These are phyloP conservation scores for Euclidium syriacum DNA, from an alignment of 345 rosid genomes.

Conservation along the genomic window DNA sequence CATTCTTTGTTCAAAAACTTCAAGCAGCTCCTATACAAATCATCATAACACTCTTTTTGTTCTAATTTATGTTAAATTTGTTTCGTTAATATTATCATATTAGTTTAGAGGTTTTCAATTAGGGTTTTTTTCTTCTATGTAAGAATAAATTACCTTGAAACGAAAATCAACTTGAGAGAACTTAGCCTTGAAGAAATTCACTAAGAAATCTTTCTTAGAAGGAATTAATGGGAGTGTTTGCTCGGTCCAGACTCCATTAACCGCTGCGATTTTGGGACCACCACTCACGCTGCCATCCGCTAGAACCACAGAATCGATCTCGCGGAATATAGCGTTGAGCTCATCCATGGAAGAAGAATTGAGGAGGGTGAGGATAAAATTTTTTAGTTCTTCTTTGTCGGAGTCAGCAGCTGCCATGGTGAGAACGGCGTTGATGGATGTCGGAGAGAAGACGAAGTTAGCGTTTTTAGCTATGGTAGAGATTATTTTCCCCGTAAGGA, in stretches of 20 bases:
- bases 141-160: not conserved
- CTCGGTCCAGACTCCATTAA: conserved; percentile 16
- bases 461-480: not conserved
- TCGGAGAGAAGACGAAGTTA: conserved; percentile 8
- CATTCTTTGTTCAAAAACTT: too few relatives aligned
- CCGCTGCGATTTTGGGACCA: not conserved
- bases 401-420: conserved; percentile 4
- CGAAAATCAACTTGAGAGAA: conserved; percentile 9
- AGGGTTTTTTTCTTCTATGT: too few relatives aligned
- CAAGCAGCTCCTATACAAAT: too few relatives aligned
- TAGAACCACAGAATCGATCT: not conserved
- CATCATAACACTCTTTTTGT: too few relatives aligned
- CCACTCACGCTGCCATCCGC: not conserved
- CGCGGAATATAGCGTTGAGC: not conserved
- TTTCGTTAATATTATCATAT: too few relatives aligned
- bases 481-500: not conserved
- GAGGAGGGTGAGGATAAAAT: too few relatives aligned
- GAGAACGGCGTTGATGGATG: not conserved
- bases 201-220: not conserved
- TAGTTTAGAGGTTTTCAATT: too few relatives aligned
- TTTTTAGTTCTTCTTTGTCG: too few relatives aligned
- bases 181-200: not conserved
- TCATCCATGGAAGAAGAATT: not conserved
- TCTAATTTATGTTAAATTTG: too few relatives aligned
- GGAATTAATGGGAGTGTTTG: not conserved